Percentiles rank a stretch among this genome's conserved stretches.
Evolutionary conservation across 106 monocot genomes (phyloP).

Genomic region (Gastrodia elata): DNA sequence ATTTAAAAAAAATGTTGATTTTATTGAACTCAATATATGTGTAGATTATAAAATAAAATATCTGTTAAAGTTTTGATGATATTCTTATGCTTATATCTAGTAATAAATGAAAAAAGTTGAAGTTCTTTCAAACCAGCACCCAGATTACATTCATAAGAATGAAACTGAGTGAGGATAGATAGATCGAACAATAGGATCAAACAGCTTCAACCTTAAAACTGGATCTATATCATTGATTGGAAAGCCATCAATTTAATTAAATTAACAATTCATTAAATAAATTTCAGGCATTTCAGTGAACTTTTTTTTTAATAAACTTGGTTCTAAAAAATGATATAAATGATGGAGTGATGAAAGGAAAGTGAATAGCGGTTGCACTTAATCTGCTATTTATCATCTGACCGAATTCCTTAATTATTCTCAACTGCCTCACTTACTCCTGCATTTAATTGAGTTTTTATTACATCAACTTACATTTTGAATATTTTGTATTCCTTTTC

Average conservation of each 20-base stretch:
- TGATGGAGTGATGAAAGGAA: background rate
- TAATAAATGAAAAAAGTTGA: too few relatives aligned
- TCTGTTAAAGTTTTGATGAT: too few relatives aligned
- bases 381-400: conserved; percentile 27
- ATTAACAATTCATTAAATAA: background rate
- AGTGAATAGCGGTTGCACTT: conserved; percentile 1
- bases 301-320: background rate
- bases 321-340: background rate
- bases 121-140: too few relatives aligned
- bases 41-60: too few relatives aligned
- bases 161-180: too few relatives aligned
- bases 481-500: background rate
- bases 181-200: background rate
- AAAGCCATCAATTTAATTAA: background rate
- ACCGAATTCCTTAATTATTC: conserved; percentile 15
- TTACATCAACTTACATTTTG: background rate
- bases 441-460: conserved; percentile 23
- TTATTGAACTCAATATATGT: too few relatives aligned
- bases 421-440: conserved; percentile 32
- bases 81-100: too few relatives aligned
- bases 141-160: too few relatives aligned
- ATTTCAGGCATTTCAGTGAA: background rate
- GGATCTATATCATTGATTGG: background rate
- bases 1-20: too few relatives aligned
- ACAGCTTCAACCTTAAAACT: background rate